A percentile compares a stretch with the other conserved stretches of the same genome.
These are phyloP conservation scores for Trichoderma pleuroti DNA, from an alignment of 2,329 filamentous ascomycete genomes.

Conservation along the genomic window DNA sequence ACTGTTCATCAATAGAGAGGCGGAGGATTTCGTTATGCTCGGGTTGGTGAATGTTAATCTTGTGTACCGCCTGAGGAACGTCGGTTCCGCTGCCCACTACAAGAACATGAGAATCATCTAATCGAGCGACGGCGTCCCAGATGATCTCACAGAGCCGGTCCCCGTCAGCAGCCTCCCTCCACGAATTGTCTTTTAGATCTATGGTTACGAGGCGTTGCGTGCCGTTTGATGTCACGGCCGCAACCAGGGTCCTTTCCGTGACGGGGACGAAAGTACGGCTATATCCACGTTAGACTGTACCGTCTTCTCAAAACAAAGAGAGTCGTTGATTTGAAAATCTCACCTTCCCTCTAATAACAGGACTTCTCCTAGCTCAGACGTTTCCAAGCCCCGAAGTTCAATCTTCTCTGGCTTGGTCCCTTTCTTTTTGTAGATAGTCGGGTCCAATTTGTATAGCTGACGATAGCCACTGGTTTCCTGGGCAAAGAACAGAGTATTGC, in stretches of 20 bases:
- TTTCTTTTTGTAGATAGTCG: conserved; percentile 6
- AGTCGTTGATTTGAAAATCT: conserved; percentile 2
- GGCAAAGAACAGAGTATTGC: conserved; percentile 41
- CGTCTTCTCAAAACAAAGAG: neutral
- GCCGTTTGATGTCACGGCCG: conserved; percentile 33
- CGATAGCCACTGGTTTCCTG: conserved; percentile 46
- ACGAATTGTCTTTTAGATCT: conserved; percentile 33
- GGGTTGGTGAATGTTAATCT: conserved; percentile 30
- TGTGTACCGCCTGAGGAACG: conserved; percentile 34
- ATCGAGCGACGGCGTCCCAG: conserved; percentile 33
- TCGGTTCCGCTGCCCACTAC: conserved; percentile 36
- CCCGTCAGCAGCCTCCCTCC: conserved; percentile 31
- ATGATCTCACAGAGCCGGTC: conserved; percentile 32
- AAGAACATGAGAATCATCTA: conserved; percentile 37
- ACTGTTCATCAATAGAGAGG: conserved; percentile 32
- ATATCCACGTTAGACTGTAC: neutral
- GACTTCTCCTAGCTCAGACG: conserved; percentile 39
- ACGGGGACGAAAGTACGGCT: conserved; percentile 42
- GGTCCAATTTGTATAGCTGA: conserved; percentile 41
- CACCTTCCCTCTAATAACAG: conserved; percentile 33
- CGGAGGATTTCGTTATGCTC: conserved; percentile 31
- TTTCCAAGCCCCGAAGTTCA: conserved; percentile 37
- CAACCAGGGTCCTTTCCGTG: conserved; percentile 34
- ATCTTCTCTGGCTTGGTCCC: conserved; percentile 30
- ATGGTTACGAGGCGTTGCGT: conserved; percentile 36